A percentile compares a stretch with the other conserved stretches of the same genome.
Conservation (phyloP, 805 yeast genomes). For the Ogataea salicorniae region DNA sequence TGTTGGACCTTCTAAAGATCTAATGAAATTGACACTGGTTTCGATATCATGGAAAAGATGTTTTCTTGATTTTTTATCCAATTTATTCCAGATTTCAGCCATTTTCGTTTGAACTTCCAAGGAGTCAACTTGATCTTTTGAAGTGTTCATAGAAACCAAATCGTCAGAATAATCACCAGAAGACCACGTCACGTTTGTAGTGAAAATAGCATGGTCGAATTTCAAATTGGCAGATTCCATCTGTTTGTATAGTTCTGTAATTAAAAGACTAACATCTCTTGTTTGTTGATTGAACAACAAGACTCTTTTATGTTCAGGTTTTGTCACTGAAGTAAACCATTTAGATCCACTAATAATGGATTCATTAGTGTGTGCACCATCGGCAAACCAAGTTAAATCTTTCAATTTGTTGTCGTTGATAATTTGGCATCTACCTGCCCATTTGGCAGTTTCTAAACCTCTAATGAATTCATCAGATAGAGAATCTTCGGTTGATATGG, state of each 20-base stretch:
- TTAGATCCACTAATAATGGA: conserved; percentile 74
- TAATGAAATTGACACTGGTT: conserved; percentile 54
- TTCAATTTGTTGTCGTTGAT: conserved; percentile 37
- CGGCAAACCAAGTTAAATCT: conserved; percentile 71
- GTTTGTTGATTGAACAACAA: conserved; percentile 92
- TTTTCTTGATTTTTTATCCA: conserved; percentile 39
- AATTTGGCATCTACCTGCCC: conserved; percentile 97
- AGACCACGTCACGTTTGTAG: conserved; percentile 90
- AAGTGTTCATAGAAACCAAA: conserved; percentile 78
- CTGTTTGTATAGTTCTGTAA: conserved; percentile 45
- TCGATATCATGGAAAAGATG: conserved; percentile 71
- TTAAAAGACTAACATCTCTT: conserved; percentile 69
- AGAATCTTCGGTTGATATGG: conserved; percentile 21
- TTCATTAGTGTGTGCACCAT: conserved; percentile 95
- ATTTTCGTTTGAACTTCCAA: conserved; percentile 74
- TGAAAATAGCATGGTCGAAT: conserved; percentile 77
- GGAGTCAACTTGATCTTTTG: conserved; percentile 72
- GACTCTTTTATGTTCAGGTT: conserved; percentile 33
- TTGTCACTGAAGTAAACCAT: conserved; percentile 59
- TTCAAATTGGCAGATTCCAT: conserved; percentile 33
- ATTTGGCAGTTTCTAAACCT: conserved; percentile 64
- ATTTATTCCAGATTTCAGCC: conserved; percentile 60
- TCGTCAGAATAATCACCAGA: conserved; percentile 76
- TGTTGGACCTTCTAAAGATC: conserved; percentile 40
- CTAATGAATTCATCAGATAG: conserved; percentile 45